phyloP scores from a whole-genome alignment of 208 protist genomes.

The Kentomonas sorsogonicus region DNA sequence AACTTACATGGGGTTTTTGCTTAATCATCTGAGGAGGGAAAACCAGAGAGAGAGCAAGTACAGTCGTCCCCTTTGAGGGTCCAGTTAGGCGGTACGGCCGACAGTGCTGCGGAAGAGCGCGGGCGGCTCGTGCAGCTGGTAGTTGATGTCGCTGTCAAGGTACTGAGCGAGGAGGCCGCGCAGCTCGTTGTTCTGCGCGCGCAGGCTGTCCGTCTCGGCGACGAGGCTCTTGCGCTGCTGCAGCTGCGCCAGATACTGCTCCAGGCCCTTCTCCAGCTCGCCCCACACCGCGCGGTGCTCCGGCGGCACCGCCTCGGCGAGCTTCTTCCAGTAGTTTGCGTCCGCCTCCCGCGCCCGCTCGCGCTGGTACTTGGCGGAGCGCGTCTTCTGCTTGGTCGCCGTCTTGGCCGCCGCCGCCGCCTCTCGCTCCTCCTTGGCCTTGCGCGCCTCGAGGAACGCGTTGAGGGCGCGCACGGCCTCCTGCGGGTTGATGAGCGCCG shows the following conservation, averaged over 20 bases:
- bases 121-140: conserved; percentile 85
- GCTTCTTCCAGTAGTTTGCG: conserved; percentile 81
- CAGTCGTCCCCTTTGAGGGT: no score
- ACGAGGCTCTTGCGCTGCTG: conserved; percentile 85
- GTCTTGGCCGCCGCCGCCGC: conserved; percentile 11
- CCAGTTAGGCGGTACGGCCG: no score
- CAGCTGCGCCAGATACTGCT: conserved; percentile 88
- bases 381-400: conserved; percentile 16
- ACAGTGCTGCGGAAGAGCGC: conserved; percentile 35
- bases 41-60: no score
- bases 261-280: conserved; percentile 82
- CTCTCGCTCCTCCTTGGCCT: conserved; percentile 9
- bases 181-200: conserved; percentile 92
- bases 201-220: conserved; percentile 77
- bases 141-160: conserved; percentile 88
- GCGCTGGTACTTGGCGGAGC: conserved; percentile 32
- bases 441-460: conserved; percentile 51
- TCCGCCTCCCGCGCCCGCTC: conserved; percentile 45
- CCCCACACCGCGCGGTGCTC: conserved; percentile 83
- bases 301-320: conserved; percentile 70
- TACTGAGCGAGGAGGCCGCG: conserved; percentile 88
- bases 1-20: no score
- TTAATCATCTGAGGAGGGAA: no score
- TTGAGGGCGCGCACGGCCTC: conserved; percentile 79
- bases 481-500: conserved; percentile 74